phyloP scores from a whole-genome alignment of 768 basidiomycete species.

The Amanita exitialis region DNA sequence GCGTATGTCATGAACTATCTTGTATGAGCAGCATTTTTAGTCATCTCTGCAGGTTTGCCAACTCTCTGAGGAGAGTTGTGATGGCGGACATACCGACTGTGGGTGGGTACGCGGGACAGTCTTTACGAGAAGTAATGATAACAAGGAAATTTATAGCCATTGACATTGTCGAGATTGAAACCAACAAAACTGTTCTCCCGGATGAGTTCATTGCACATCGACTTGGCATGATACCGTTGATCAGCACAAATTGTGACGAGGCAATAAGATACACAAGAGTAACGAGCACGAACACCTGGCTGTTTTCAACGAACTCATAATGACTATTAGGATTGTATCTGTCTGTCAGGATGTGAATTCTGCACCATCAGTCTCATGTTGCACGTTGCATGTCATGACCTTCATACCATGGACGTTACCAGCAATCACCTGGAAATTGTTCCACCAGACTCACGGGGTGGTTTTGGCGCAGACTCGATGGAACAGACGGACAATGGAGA shows the following conservation, averaged over 20 bases:
- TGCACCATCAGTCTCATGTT: constrained; percentile 81
- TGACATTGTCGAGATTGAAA: constrained; percentile 89
- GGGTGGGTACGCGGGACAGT: constrained; percentile 42
- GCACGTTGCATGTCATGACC: constrained; percentile 65
- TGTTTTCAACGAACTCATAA: constrained; percentile 8
- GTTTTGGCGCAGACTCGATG: constrained; percentile 19
- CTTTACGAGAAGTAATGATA: constrained; percentile 3
- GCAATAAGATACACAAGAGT: constrained; percentile 75
- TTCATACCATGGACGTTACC: constrained; percentile 75
- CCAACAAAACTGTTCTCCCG: constrained; percentile 86
- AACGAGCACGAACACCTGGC: constrained; percentile 10
- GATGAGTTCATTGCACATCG: constrained; percentile 98
- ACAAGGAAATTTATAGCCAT: constrained; percentile 54
- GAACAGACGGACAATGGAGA: constrained; percentile 42
- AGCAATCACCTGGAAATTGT: constrained; percentile 73
- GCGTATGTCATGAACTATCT: constrained; percentile 47
- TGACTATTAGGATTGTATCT: constrained; percentile 75
- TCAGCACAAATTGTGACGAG: constrained; percentile 82
- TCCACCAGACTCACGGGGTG: constrained; percentile 19
- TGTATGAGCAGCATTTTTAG: neutral
- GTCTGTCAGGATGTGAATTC: constrained; percentile 70
- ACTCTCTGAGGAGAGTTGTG: constrained; percentile 87
- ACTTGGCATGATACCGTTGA: constrained; percentile 86
- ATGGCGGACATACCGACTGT: constrained; percentile 97
- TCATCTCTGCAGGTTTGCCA: constrained; percentile 61